phyloP scores from a whole-genome alignment of 2,329 filamentous ascomycete genomes.

The Aspergillus piperis region DNA sequence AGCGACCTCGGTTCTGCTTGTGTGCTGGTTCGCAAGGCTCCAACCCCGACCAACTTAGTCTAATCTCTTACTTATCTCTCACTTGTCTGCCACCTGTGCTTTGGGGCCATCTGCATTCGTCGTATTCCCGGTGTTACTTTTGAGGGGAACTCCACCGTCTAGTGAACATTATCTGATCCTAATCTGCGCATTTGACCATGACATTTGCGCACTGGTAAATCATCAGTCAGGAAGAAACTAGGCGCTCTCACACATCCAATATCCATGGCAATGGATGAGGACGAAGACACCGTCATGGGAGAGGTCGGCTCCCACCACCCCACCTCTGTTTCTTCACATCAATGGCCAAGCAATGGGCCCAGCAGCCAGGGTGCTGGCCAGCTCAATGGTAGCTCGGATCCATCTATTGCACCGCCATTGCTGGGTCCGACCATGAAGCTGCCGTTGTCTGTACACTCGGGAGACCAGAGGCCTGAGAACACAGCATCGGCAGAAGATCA shows the following conservation, averaged over 20 bases:
- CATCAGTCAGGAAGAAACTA: constrained; percentile 12
- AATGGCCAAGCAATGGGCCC: constrained; percentile 18
- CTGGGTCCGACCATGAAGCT: constrained; percentile 25
- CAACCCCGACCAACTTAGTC: neutral
- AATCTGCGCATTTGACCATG: constrained; percentile 19
- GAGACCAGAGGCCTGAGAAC: constrained; percentile 8
- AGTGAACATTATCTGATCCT: neutral
- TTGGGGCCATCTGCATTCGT: neutral
- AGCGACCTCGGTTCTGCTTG: neutral
- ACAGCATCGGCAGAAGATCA: constrained; percentile 9
- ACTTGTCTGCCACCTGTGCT: neutral
- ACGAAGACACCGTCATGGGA: constrained; percentile 45
- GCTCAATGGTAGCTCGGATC: constrained; percentile 23
- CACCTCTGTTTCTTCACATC: constrained; percentile 20
- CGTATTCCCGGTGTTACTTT: neutral
- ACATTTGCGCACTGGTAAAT: constrained; percentile 11
- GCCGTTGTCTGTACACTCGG: constrained; percentile 18
- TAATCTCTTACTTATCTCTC: neutral
- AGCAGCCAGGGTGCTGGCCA: constrained; percentile 18
- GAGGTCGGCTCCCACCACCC: constrained; percentile 27
- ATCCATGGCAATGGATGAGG: constrained; percentile 32
- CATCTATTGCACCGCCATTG: constrained; percentile 26
- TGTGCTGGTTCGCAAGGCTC: neutral
- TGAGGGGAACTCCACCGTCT: neutral
- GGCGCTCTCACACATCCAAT: constrained; percentile 8